phyloP scores from a whole-genome alignment of 371 early-diverging fungal species.

The Mortierella sp. region DNA sequence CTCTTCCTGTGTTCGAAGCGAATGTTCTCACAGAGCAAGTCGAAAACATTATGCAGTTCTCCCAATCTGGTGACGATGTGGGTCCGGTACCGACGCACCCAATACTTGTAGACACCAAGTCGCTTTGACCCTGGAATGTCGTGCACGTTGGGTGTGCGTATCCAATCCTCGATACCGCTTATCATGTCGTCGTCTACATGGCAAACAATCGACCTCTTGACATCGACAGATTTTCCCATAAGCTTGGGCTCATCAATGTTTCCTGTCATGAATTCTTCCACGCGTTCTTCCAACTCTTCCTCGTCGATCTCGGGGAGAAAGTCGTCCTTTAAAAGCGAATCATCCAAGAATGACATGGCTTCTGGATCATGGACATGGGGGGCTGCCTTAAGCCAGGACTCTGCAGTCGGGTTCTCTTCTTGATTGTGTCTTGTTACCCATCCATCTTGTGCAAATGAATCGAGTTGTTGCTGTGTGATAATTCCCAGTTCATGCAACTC shows the following conservation, averaged over 20 bases:
- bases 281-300: constrained; percentile 61
- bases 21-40: constrained; percentile 57
- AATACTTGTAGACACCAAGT: constrained; percentile 62
- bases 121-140: constrained; percentile 66
- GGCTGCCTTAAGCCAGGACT: constrained; percentile 25
- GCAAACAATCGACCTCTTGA: constrained; percentile 45
- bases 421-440: constrained; percentile 45
- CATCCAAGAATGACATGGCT: constrained; percentile 27
- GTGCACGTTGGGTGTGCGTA: constrained; percentile 57
- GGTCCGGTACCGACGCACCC: constrained; percentile 59
- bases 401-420: constrained; percentile 25
- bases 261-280: constrained; percentile 59
- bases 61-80: constrained; percentile 48
- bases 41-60: constrained; percentile 53
- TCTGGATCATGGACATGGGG: constrained; percentile 22
- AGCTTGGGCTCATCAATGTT: constrained; percentile 45
- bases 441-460: constrained; percentile 54
- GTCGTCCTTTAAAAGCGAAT: constrained; percentile 53
- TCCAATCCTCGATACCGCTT: constrained; percentile 18
- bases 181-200: constrained; percentile 22
- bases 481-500: constrained; percentile 52
- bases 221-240: constrained; percentile 51
- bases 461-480: constrained; percentile 57
- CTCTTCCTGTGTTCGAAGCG: constrained; percentile 47
- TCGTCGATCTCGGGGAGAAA: constrained; percentile 64